These are phyloP conservation scores for Maudiozyma barnettii DNA, from an alignment of 805 yeast species.

Conservation along the genomic window DNA sequence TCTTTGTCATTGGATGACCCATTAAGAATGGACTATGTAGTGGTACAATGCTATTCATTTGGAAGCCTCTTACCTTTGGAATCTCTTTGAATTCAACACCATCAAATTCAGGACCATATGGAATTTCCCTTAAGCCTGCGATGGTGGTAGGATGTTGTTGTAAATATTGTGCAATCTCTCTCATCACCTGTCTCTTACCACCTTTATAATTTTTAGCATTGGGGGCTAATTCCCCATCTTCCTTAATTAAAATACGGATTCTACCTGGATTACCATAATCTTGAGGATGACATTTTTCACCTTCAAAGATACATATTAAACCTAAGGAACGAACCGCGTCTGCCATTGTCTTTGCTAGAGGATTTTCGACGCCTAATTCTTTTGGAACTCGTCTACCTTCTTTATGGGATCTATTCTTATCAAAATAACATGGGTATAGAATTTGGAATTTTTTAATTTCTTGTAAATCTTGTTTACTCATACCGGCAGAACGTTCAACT, in stretches of 20 bases:
- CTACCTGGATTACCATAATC: conserved; percentile 98
- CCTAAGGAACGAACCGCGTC: conserved; percentile 50
- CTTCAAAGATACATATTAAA: conserved; percentile 44
- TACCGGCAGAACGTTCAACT: conserved; percentile 19
- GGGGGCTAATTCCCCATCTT: conserved; percentile 34
- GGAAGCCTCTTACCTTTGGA: conserved; percentile 79
- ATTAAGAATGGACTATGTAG: conserved; percentile 68
- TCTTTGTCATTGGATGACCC: conserved; percentile 75
- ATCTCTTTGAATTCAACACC: conserved; percentile 47
- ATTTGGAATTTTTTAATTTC: conserved; percentile 63
- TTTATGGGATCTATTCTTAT: conserved; percentile 57
- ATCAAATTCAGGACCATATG: conserved; percentile 55
- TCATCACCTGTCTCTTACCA: conserved; percentile 59
- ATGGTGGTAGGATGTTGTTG: conserved; percentile 61
- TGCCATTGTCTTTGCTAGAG: conserved; percentile 71
- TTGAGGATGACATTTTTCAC: conserved; percentile 87
- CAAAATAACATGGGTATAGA: conserved; percentile 89
- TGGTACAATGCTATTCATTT: conserved; percentile 84
- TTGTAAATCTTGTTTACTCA: conserved; percentile 48
- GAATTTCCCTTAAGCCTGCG: conserved; percentile 50
- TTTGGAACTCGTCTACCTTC: conserved; percentile 77
- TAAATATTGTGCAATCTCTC: conserved; percentile 51
- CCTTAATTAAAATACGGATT: conserved; percentile 63
- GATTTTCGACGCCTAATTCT: conserved; percentile 70
- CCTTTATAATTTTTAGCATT: conserved; percentile 16